Evolutionary conservation across 148 eudicot genomes (phyloP).

Genomic region (Heliosperma pusillum): DNA sequence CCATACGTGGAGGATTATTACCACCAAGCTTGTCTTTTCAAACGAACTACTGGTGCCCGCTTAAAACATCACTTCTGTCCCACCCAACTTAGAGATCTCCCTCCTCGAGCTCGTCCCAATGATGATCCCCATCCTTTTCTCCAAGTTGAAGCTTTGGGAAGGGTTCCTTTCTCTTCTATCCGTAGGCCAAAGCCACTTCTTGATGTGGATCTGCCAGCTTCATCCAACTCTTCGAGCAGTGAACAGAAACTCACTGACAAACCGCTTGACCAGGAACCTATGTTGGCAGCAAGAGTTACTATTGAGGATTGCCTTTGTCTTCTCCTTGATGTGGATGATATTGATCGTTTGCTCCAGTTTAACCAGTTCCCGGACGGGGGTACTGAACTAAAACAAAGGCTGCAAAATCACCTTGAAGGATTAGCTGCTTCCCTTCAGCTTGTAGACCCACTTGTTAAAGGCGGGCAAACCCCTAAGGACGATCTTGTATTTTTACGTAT

Average conservation of each 20-base stretch:
- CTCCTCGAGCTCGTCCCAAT: constrained; percentile 58
- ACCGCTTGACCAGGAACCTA: constrained; percentile 89
- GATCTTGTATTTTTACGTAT: constrained; percentile 68
- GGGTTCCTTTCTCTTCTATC: constrained; percentile 82
- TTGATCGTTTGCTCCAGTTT: constrained; percentile 67
- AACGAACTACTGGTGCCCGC: constrained; percentile 49
- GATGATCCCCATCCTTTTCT: constrained; percentile 81
- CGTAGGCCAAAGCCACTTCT: constrained; percentile 91
- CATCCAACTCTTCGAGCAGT: constrained; percentile 33
- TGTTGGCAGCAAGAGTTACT: constrained; percentile 92
- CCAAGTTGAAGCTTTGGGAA: constrained; percentile 84
- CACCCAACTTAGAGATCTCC: constrained; percentile 56
- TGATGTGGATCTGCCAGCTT: constrained; percentile 64
- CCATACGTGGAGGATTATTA: constrained; percentile 78
- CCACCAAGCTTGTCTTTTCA: constrained; percentile 65
- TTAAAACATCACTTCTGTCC: constrained; percentile 83
- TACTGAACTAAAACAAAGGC: constrained; percentile 56
- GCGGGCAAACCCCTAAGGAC: constrained; percentile 50
- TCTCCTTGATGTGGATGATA: constrained; percentile 91
- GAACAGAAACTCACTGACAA: constrained; percentile 48
- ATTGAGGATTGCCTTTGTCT: constrained; percentile 82
- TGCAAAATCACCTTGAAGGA: constrained; percentile 73
- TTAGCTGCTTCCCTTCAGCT: constrained; percentile 84
- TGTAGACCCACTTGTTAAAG: constrained; percentile 70
- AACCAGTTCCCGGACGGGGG: constrained; percentile 80